Evolutionary conservation across 1,139 yeast genomes (phyloP), one percentile per base, ranked within the genome.

Genomic region (Sugiyamaella japonica): DNA sequence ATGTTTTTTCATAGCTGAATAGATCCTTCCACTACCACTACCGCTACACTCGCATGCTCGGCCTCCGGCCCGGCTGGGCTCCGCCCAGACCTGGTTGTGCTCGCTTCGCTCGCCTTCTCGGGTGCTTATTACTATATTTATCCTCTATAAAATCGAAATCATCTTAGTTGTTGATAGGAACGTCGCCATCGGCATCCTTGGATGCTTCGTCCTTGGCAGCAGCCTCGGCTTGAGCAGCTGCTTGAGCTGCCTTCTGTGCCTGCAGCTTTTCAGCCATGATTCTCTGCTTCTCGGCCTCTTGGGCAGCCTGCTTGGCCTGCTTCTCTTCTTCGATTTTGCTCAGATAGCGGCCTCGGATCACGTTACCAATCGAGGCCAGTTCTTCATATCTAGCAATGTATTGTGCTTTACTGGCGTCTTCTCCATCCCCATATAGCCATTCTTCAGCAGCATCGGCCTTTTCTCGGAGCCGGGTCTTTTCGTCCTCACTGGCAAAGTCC

Each of bases 311-410:
- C 70, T 80, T 76, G 69, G 95, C 90, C 76, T 89, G 95, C 75
- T 86, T 86, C 82, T 89, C 88, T 76, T 93, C 98, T 77, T 93
- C 97, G 74, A 90, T 89, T 77, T 93, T 90, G 63, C 93, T 89
- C 67, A 86, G 78, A 79, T 88, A 93, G 79, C 99, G 86, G 69
- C 97, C 98, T 78, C 86, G 88, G 75, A 93, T 89, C 65, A 93
- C 78, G 80, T 95, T 93, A 75, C 99, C 99, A 68, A 85, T 79
- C 51, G 96, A 81, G 50, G 97, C 96, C 71, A 93, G 84, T 76
- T 93, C 99, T 77, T 95, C 99, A 77, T 91, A 90, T 77, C 88
- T 91, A 70, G 99, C 98, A 76, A 95, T 86, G 81, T 93, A 93
- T 75, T 87, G 89, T 67, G 95, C 99, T 83, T 93, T 91, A 72